These are phyloP conservation scores for Nannochloris sp. DNA, from an alignment of 139 green algal species.

Conservation along the genomic window DNA sequence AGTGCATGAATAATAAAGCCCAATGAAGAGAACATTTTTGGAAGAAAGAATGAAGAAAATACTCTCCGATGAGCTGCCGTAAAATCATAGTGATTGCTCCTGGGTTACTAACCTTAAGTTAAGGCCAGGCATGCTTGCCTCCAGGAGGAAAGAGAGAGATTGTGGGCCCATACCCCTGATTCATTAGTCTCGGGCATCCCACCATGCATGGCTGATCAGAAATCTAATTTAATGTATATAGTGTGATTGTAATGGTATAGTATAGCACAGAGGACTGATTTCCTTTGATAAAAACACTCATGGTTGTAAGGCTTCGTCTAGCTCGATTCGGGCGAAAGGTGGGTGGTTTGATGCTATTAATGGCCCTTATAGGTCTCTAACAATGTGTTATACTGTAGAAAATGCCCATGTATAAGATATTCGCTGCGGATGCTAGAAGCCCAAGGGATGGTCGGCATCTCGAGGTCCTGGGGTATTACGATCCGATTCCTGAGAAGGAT, in stretches of 20 bases:
- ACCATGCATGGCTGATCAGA: too few species aligned
- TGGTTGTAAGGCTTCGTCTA: conserved; percentile 67
- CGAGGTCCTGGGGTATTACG: conserved; percentile 71
- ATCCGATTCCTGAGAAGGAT: conserved; percentile 70
- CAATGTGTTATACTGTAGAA: conserved; percentile 39
- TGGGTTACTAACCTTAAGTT: too few species aligned
- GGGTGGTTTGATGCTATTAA: background rate
- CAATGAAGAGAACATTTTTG: too few species aligned
- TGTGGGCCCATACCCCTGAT: too few species aligned
- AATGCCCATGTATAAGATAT: conserved; percentile 74
- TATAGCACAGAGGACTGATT: background rate
- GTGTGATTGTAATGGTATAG: background rate
- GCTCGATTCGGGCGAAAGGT: conserved; percentile 63
- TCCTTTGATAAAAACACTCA: conserved; percentile 10
- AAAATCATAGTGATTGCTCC: too few species aligned
- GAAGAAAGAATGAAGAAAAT: too few species aligned
- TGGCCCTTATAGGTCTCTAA: background rate
- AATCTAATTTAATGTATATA: background rate
- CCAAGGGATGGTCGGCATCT: conserved; percentile 69
- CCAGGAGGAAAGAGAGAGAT: too few species aligned
- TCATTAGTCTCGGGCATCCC: too few species aligned
- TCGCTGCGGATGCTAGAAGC: conserved; percentile 54
- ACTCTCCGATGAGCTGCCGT: too few species aligned
- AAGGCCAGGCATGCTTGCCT: too few species aligned
- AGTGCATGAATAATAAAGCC: background rate